Base-by-base conservation (phyloP, 2,329 filamentous ascomycete species). In the Westerdykella sp. region DNA sequence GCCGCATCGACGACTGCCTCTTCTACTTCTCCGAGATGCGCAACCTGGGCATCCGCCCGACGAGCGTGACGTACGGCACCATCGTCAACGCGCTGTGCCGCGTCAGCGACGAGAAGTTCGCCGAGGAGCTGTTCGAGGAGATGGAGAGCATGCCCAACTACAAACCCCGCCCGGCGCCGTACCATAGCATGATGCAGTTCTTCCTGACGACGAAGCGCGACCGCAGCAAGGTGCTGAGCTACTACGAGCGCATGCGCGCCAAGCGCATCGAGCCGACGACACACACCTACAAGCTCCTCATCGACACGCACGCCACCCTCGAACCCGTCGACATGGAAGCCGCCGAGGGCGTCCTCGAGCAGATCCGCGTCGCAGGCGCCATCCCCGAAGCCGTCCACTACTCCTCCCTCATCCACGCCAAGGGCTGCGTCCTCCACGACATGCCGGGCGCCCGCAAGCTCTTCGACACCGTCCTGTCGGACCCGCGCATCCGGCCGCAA, bases 161-260 rank as follows among this genome's bases (percentile, higher is more conserved):
- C 79, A 97, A 96, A 75, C 88, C 93, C 34, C 85, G 93, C 9
- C 90, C 93, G 21, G 93, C 93, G 18, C 93, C 93, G 1, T 98
- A 98, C 77, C 96, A 98, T 75, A 95, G 88, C 69, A 86, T 98
- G 83, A 98, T 98, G 81, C 93, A 98, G 66, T 97, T 95, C 73
- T 98, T 97, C 79, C 76, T 97, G 55, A 95, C 87, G 44, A 97
- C 91, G 43, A 97, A 97, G 79, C 87, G 89, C 41, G 91, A 98
- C 68, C 91, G 93, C 71, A 73, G 77, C 67, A 97, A 97, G 80
- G 91, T 96, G 5, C 77, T 98, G 18, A 78, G 83, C 25, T 98
- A 97, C 76, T 97, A 95, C 64, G 84, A 95, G 68, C 87, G 91
- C 49, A 97, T 98, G 93, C 81, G 84, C 65, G 77, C 80, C 16